Evolutionary conservation across 495 filamentous ascomycete species (phyloP).

Genomic region (Talaromyces adpressus): DNA sequence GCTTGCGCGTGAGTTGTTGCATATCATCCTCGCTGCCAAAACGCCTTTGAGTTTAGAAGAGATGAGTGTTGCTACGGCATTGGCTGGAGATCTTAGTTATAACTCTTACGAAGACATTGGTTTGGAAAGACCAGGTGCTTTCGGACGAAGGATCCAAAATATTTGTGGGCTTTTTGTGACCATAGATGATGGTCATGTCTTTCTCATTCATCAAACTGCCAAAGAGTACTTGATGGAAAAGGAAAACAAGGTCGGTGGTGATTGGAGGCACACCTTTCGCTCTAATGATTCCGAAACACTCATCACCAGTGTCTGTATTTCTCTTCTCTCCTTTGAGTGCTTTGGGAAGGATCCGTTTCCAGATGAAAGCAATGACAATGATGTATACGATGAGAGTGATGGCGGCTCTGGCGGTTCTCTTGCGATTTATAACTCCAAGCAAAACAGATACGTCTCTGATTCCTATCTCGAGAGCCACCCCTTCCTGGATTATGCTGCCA

Average conservation of each 20-base stretch:
- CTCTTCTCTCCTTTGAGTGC: constrained; percentile 19
- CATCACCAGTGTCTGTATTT: constrained; percentile 25
- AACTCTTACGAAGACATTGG: constrained; percentile 5
- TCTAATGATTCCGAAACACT: constrained; percentile 19
- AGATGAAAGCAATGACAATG: not conserved
- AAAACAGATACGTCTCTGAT: not conserved
- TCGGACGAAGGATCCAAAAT: constrained; percentile 20
- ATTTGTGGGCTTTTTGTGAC: constrained; percentile 34
- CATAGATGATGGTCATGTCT: constrained; percentile 25
- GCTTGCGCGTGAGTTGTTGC: constrained; percentile 25
- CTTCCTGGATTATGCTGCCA: constrained; percentile 27
- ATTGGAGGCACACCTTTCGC: constrained; percentile 17
- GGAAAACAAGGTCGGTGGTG: not conserved
- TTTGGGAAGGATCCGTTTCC: not conserved
- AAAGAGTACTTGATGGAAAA: constrained; percentile 27
- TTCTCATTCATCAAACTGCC: constrained; percentile 38
- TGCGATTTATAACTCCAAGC: not conserved
- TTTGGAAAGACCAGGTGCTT: constrained; percentile 8
- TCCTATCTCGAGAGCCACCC: constrained; percentile 1
- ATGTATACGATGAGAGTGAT: not conserved
- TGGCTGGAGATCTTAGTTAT: constrained; percentile 17
- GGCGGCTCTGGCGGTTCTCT: not conserved
- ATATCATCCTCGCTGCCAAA: constrained; percentile 30
- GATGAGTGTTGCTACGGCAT: constrained; percentile 23
- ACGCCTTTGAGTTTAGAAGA: constrained; percentile 33